A percentile compares a stretch with the other conserved stretches of the same genome.
These are phyloP conservation scores for Saturnispora quitensis DNA, from an alignment of 805 yeast species.

Conservation along the genomic window DNA sequence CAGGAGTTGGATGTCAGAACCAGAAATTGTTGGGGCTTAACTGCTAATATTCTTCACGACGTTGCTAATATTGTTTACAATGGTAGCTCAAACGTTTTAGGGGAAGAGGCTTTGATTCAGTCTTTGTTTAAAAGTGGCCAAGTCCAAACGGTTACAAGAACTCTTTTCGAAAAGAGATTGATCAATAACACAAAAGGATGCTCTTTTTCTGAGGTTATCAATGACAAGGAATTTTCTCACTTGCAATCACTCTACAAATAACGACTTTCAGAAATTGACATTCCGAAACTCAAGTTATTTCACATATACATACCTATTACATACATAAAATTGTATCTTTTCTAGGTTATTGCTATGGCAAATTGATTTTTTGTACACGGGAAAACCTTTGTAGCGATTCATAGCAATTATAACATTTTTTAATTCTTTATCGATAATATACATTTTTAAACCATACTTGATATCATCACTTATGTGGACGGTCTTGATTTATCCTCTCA, in stretches of 20 bases:
- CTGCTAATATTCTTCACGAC: slow-evolving; percentile 72
- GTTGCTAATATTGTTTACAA: slow-evolving; percentile 48
- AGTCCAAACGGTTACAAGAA: slow-evolving; percentile 38
- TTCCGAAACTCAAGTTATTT: too few species aligned
- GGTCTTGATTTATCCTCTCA: slow-evolving; percentile 44
- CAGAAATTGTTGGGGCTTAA: slow-evolving; percentile 75
- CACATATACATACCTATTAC: background rate
- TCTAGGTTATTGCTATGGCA: background rate
- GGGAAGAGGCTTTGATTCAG: slow-evolving; percentile 60
- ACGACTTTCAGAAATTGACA: background rate
- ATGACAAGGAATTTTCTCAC: slow-evolving; percentile 33
- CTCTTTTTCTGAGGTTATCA: slow-evolving; percentile 38
- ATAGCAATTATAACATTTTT: background rate
- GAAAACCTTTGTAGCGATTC: background rate
- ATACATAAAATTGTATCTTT: background rate
- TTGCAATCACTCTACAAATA: slow-evolving; percentile 34
- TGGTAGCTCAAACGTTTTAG: slow-evolving; percentile 29
- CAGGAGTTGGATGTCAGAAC: slow-evolving; percentile 36
- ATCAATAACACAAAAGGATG: slow-evolving; percentile 33
- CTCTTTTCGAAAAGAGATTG: slow-evolving; percentile 46
- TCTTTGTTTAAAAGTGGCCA: slow-evolving; percentile 43
- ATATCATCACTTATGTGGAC: background rate
- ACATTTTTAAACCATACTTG: background rate
- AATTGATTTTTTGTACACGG: background rate
- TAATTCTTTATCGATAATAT: background rate